Base-by-base conservation (phyloP, 176 grass and related monocot genomes). In the Chrysopogon serrulatus region DNA sequence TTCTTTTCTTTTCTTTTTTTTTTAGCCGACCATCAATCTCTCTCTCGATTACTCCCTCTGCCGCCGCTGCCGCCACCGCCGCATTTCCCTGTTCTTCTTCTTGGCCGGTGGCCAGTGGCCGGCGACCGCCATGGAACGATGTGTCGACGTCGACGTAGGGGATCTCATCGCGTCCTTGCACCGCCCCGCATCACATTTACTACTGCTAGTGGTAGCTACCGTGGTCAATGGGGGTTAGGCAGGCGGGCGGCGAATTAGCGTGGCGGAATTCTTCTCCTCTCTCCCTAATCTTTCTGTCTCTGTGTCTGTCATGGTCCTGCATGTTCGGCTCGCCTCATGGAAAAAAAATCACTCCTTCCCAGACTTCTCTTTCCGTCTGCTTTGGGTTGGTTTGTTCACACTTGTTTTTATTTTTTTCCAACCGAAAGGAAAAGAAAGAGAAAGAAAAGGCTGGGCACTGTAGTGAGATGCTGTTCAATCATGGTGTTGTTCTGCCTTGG, bases 141-240 rank as follows among this genome's bases (percentile, higher is more conserved):
- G 19, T 19, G 49, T n/a, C 53, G 21, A 54, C 19, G 51, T 23
- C 19, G 51, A 0, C 8, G 66, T 53, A 48, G 76, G 9, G 65
- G 65, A 62, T 78, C 44, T 1, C 28, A 6, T n/a, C n/a, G n/a
- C 13, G 0, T n/a, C 10, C 19, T 6, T 75, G 49, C 45, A 48
- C 51, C 6, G 21, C 21, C 2, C n/a, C 11, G 21, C 65, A 17
- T 65, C 24, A 6, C 66, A 45, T 48, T 71, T 31, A 51, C 28
- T 45, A 72, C 4, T 0, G 0, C 1, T 24, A n/a, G n/a, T n/a
- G n/a, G n/a, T n/a, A 24, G 57, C 57, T 13, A 27, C 63, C 79
- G 68, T 74, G 79, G 85, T 91, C 84, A 85, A 81, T 40, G 4
- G 17, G n/a, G 40, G 83, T 94, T 94, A 87, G 88, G 81, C 86